Percentiles rank a stretch among this genome's conserved stretches.
These are phyloP conservation scores for Aureobasidium sp. DNA, from an alignment of 2,329 filamentous ascomycete genomes.

Conservation along the genomic window DNA sequence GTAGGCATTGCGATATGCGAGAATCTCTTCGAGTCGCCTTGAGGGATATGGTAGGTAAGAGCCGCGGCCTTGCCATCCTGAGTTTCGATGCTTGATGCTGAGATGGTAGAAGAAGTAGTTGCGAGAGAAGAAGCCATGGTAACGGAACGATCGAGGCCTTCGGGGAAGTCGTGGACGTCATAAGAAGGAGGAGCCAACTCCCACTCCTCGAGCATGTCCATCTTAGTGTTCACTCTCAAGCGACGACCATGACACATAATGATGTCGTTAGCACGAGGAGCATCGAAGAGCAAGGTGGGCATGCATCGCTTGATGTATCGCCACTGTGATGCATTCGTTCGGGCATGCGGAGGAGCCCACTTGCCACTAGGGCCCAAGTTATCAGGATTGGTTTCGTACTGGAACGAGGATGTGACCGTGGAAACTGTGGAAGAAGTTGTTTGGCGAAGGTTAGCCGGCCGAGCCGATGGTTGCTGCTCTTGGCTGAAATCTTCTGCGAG, in stretches of 20 bases:
- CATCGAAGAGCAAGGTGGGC: slow-evolving; percentile 37
- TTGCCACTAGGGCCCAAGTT: slow-evolving; percentile 29
- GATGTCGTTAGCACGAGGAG: slow-evolving; percentile 40
- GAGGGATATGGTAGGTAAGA: neutral
- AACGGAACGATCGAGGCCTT: neutral
- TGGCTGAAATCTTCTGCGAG: slow-evolving; percentile 25
- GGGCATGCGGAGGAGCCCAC: slow-evolving; percentile 29
- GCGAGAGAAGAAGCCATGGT: slow-evolving; percentile 2
- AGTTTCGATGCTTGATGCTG: neutral
- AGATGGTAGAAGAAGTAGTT: neutral
- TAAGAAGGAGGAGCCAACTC: slow-evolving; percentile 39
- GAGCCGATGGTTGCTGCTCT: neutral
- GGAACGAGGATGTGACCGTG: slow-evolving; percentile 17
- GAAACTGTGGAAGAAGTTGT: slow-evolving; percentile 23
- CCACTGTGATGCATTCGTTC: slow-evolving; percentile 31
- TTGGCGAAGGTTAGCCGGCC: slow-evolving; percentile 22
- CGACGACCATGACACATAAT: slow-evolving; percentile 36
- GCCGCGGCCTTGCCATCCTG: neutral
- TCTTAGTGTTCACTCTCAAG: slow-evolving; percentile 38
- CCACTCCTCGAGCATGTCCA: slow-evolving; percentile 37
- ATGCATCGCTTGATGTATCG: slow-evolving; percentile 43
- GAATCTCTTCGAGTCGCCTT: neutral
- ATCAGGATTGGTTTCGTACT: slow-evolving; percentile 16
- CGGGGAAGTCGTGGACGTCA: slow-evolving; percentile 32
- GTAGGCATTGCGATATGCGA: neutral